Percentiles rank a stretch among this genome's conserved stretches.
phyloP scores from a whole-genome alignment of 2,329 filamentous ascomycete genomes.

The Alternaria hordeiaustralica region DNA sequence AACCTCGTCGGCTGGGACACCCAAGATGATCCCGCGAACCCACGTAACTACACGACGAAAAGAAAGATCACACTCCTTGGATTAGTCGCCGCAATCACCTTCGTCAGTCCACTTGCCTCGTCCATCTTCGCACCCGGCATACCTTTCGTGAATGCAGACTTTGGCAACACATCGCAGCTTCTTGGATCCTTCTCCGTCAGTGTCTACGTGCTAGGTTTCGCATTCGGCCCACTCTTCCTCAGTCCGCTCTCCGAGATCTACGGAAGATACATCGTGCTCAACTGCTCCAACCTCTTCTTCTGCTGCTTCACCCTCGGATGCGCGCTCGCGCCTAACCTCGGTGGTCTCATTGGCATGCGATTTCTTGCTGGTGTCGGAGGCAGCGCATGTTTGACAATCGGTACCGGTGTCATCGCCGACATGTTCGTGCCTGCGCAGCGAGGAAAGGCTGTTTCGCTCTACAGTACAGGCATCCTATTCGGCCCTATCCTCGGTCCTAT shows the following conservation, averaged over 20 bases:
- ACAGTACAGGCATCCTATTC: slow-evolving; percentile 39
- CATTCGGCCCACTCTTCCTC: slow-evolving; percentile 41
- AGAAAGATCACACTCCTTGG: slow-evolving; percentile 39
- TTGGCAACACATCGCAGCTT: slow-evolving; percentile 40
- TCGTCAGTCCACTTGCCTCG: slow-evolving; percentile 44
- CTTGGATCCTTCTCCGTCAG: slow-evolving; percentile 43
- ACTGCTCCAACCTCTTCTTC: slow-evolving; percentile 57
- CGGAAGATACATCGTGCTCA: slow-evolving; percentile 40
- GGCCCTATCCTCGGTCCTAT: slow-evolving; percentile 44
- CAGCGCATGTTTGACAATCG: slow-evolving; percentile 45
- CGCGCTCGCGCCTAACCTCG: slow-evolving; percentile 43
- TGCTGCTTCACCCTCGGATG: slow-evolving; percentile 58
- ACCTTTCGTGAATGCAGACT: slow-evolving; percentile 38
- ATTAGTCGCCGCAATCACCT: slow-evolving; percentile 41
- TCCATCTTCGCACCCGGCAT: slow-evolving; percentile 47
- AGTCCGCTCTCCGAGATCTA: slow-evolving; percentile 46
- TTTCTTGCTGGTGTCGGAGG: slow-evolving; percentile 31
- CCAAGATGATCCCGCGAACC: slow-evolving; percentile 43
- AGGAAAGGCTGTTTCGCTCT: slow-evolving; percentile 41
- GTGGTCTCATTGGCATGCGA: slow-evolving; percentile 39
- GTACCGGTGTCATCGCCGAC: slow-evolving; percentile 44
- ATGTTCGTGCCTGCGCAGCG: slow-evolving; percentile 42
- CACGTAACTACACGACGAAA: slow-evolving; percentile 37
- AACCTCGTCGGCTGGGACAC: slow-evolving; percentile 46
- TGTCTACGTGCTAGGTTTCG: slow-evolving; percentile 47